Conservation (phyloP, 768 basidiomycete species). For the button mushroom (Agaricus bisporus) region DNA sequence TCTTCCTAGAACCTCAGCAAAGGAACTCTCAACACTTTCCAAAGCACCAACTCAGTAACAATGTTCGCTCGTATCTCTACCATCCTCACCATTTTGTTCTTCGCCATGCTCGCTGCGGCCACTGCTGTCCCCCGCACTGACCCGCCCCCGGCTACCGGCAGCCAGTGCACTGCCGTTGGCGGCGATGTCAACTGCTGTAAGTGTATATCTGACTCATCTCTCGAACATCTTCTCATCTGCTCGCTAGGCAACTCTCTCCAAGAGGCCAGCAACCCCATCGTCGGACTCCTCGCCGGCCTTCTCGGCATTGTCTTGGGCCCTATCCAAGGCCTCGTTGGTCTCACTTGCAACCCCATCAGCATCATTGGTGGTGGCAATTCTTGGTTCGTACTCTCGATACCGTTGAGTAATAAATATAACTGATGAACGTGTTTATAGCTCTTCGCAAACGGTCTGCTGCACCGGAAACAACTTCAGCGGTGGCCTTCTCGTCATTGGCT, state of each 20-base stretch:
- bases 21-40: too few species aligned
- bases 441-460: constrained; percentile 26
- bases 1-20: too few species aligned
- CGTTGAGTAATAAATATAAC: neutral
- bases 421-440: constrained; percentile 10
- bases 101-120: constrained; percentile 22
- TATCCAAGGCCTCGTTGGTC: constrained; percentile 3
- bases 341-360: constrained; percentile 26
- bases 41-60: constrained; percentile 5
- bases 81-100: constrained; percentile 17
- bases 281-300: constrained; percentile 20
- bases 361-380: constrained; percentile 20
- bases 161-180: constrained; percentile 22
- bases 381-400: constrained; percentile 13
- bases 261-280: constrained; percentile 10
- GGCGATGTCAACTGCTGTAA: constrained; percentile 17
- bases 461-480: constrained; percentile 22
- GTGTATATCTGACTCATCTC: neutral
- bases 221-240: neutral
- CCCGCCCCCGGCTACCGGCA: constrained; percentile 7
- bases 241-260: constrained; percentile 19
- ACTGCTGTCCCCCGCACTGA: constrained; percentile 18
- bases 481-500: constrained; percentile 24
- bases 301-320: constrained; percentile 25
- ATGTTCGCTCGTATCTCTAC: constrained; percentile 22